Evolutionary conservation across 1,284 basidiomycete species (phyloP).

Genomic region (Puccinia polysora): DNA sequence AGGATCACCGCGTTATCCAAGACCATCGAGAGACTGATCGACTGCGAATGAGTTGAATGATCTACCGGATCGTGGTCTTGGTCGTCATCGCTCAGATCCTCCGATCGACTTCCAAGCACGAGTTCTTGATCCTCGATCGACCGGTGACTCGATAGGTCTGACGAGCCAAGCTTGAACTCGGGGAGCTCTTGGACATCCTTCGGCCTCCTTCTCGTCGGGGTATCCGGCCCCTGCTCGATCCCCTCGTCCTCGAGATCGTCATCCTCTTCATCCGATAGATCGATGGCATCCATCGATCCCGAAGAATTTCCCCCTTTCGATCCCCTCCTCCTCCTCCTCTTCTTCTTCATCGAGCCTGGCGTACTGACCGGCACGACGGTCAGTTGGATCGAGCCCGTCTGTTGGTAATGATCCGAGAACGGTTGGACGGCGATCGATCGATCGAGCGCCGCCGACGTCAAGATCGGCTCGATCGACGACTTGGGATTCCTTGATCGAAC

Average conservation of each 20-base stretch:
- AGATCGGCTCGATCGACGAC: slow-evolving; percentile 56
- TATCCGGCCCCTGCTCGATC: slow-evolving; percentile 26
- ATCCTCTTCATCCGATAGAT: no score
- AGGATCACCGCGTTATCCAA: slow-evolving; percentile 92
- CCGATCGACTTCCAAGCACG: no score
- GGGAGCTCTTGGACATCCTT: slow-evolving; percentile 12
- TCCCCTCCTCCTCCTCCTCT: slow-evolving; percentile 8
- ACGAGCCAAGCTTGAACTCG: no score
- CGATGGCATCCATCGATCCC: no score
- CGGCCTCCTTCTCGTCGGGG: slow-evolving; percentile 44
- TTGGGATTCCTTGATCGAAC: no score
- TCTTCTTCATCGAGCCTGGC: slow-evolving; percentile 19
- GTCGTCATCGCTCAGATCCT: no score
- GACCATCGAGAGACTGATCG: slow-evolving; percentile 56
- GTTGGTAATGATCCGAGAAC: slow-evolving; percentile 30
- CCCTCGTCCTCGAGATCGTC: slow-evolving; percentile 12
- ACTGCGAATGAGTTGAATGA: slow-evolving; percentile 18
- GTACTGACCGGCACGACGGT: slow-evolving; percentile 54
- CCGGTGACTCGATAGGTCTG: no score
- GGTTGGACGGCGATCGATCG: slow-evolving; percentile 10
- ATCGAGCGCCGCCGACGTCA: not conserved
- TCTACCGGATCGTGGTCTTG: no score
- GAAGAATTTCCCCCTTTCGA: no score
- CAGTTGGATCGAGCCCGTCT: slow-evolving; percentile 44
- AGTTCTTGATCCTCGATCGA: no score